These are phyloP conservation scores for Neocatenulostroma microsporum DNA, from an alignment of 2,329 filamentous ascomycete genomes.

Conservation along the genomic window DNA sequence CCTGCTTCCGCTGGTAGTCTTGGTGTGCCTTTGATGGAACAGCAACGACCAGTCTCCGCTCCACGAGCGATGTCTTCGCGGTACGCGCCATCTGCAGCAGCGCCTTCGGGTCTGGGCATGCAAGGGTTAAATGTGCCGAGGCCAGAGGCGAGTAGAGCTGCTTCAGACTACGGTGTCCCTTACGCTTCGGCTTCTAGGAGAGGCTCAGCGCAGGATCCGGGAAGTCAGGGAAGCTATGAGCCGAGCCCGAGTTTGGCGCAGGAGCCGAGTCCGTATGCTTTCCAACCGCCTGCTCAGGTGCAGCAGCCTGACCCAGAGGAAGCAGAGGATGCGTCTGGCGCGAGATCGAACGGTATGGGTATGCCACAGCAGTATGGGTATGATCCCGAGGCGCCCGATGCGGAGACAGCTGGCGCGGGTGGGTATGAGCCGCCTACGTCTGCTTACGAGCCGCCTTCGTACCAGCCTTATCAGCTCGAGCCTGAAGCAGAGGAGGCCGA, in stretches of 20 bases:
- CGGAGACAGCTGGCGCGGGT: constrained; percentile 1
- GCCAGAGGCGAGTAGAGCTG: constrained; percentile 19
- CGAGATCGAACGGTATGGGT: constrained; percentile 3
- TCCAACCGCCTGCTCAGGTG: constrained; percentile 6
- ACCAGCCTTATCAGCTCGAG: constrained; percentile 45
- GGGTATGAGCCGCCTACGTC: constrained; percentile 47
- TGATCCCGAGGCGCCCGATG: neutral
- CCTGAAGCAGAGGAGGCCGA: constrained; percentile 40
- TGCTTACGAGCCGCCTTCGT: constrained; percentile 49
- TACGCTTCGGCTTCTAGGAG: constrained; percentile 23
- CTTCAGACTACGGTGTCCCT: constrained; percentile 23
- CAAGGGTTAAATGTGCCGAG: constrained; percentile 19
- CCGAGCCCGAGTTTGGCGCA: constrained; percentile 22
- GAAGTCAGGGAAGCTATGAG: constrained; percentile 24
- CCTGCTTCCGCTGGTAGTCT: neutral
- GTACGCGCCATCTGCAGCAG: constrained; percentile 20
- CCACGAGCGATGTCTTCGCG: constrained; percentile 16
- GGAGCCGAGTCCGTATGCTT: constrained; percentile 14
- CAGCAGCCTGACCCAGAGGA: constrained; percentile 7
- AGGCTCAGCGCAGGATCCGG: constrained; percentile 20
- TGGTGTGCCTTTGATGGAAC: constrained; percentile 9
- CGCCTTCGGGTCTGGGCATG: constrained; percentile 6
- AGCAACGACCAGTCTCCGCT: constrained; percentile 16
- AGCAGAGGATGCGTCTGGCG: constrained; percentile 5
- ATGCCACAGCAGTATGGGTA: neutral